Conservation (phyloP, 768 basidiomycete species). For the Chalciporus chontae region DNA sequence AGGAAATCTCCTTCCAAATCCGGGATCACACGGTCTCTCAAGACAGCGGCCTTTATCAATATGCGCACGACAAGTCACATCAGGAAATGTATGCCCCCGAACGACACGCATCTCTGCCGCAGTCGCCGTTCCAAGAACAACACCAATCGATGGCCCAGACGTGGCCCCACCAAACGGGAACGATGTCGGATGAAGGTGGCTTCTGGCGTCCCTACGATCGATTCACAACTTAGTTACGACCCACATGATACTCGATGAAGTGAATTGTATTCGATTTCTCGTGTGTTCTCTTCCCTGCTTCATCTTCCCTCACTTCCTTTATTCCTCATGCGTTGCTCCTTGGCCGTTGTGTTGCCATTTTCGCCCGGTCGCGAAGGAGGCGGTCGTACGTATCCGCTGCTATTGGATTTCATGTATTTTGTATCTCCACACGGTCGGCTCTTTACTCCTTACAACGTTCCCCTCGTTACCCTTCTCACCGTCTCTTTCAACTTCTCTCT, state of each 20-base stretch:
- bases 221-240: slow-evolving; percentile 18
- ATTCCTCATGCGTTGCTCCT: too few relatives aligned
- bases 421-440: neutral
- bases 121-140: slow-evolving; percentile 18
- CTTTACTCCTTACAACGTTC: neutral
- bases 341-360: neutral
- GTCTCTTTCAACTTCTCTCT: neutral
- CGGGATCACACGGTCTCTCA: slow-evolving; percentile 17
- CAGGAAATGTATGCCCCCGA: slow-evolving; percentile 22
- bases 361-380: neutral
- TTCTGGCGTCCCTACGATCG: slow-evolving; percentile 28
- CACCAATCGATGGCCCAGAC: slow-evolving; percentile 13
- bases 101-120: slow-evolving; percentile 18
- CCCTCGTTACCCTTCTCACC: neutral
- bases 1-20: slow-evolving; percentile 17
- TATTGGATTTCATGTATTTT: neutral
- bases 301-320: neutral
- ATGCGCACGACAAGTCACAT: slow-evolving; percentile 23
- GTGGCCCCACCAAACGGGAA: slow-evolving; percentile 18
- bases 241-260: neutral
- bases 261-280: neutral
- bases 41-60: slow-evolving; percentile 15
- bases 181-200: slow-evolving; percentile 14
- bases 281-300: neutral
- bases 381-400: neutral